A percentile compares a stretch with the other conserved stretches of the same genome.
Conservation (phyloP, 306 rosid species). For the Cotoneaster glaucophyllus region DNA sequence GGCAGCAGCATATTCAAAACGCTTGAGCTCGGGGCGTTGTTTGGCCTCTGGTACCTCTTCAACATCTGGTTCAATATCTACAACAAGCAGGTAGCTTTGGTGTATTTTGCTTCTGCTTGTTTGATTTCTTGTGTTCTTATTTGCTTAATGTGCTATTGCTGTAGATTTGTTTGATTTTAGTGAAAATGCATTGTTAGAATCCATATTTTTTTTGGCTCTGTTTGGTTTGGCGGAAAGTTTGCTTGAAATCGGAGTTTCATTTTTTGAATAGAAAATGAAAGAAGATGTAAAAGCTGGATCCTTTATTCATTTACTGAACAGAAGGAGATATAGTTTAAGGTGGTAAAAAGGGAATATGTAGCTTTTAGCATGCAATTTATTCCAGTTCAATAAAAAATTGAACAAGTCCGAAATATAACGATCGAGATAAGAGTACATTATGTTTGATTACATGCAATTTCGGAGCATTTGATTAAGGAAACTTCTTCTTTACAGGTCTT, state of each 20-base stretch:
- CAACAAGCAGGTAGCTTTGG: constrained; percentile 70
- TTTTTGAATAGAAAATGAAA: too few species aligned
- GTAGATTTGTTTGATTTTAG: neutral
- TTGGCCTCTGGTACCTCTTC: constrained; percentile 76
- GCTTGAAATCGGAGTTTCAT: too few species aligned
- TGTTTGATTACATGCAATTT: neutral
- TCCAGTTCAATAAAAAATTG: too few species aligned
- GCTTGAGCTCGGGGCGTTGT: constrained; percentile 59
- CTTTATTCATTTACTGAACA: too few species aligned
- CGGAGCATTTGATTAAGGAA: neutral
- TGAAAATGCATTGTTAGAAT: too few species aligned
- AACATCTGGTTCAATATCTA: constrained; percentile 91
- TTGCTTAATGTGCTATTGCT: neutral
- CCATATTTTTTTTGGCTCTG: too few species aligned
- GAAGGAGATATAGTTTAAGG: neutral
- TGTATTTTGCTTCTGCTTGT: neutral
- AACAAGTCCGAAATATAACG: neutral
- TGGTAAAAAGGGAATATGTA: neutral
- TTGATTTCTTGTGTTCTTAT: neutral
- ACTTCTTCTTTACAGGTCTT: constrained; percentile 53
- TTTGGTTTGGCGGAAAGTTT: too few species aligned
- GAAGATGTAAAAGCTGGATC: too few species aligned
- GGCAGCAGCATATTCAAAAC: constrained; percentile 26
- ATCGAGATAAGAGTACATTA: neutral
- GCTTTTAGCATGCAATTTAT: neutral